Percentiles rank a stretch among this genome's conserved stretches.
phyloP scores from a whole-genome alignment of 2,329 filamentous ascomycete genomes.

The Davidsoniella neocaledoniae region DNA sequence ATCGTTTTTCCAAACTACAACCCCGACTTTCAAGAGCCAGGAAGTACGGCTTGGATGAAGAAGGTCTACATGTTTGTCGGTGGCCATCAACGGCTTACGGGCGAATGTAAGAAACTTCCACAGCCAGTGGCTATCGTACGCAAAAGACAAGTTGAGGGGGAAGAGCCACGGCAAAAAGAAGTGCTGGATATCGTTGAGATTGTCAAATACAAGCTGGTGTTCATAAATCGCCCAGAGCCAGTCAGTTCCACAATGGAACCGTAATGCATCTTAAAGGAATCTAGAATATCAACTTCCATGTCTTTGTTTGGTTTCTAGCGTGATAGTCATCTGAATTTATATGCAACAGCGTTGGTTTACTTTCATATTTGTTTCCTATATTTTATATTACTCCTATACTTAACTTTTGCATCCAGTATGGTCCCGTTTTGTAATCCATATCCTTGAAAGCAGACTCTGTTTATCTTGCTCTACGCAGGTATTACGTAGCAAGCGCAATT shows the following conservation, averaged over 20 bases:
- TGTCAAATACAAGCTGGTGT: slow-evolving; percentile 72
- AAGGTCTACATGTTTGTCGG: slow-evolving; percentile 77
- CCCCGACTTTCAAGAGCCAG: slow-evolving; percentile 27
- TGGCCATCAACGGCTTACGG: slow-evolving; percentile 71
- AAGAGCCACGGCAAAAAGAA: slow-evolving; percentile 21
- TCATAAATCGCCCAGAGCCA: slow-evolving; percentile 71
- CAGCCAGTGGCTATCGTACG: slow-evolving; percentile 66
- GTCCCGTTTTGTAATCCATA: background rate
- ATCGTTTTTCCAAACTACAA: slow-evolving; percentile 65
- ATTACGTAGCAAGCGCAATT: slow-evolving; percentile 16
- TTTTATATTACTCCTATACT: background rate
- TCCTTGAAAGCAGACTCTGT: background rate
- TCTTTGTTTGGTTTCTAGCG: background rate
- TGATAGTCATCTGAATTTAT: background rate
- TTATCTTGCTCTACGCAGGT: background rate
- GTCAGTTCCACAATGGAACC: slow-evolving; percentile 31
- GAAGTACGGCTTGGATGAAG: slow-evolving; percentile 70
- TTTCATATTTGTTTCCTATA: background rate
- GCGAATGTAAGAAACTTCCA: slow-evolving; percentile 74
- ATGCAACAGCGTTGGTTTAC: no score
- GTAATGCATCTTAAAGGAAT: background rate
- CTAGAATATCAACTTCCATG: no score
- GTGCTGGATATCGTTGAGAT: slow-evolving; percentile 76
- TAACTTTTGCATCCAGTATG: background rate
- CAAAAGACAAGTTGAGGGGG: slow-evolving; percentile 27